These are phyloP conservation scores for Beauveria brongniartii DNA, from an alignment of 2,329 filamentous ascomycete genomes.

Conservation along the genomic window DNA sequence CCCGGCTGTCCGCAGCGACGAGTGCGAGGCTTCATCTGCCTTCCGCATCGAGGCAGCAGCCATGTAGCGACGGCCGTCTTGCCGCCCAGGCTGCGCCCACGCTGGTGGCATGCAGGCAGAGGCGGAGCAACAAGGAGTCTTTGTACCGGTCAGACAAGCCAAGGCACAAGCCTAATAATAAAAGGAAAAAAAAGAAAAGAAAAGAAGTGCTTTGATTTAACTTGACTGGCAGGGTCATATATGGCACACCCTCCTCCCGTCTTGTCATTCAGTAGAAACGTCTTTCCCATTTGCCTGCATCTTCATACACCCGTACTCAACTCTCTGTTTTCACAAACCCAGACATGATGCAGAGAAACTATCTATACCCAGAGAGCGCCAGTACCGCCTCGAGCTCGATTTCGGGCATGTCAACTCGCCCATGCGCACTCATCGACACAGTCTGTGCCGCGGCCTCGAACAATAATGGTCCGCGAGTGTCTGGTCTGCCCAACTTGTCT, in stretches of 20 bases:
- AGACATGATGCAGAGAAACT: slow-evolving; percentile 1
- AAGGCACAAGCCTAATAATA: background rate
- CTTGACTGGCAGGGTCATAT: background rate
- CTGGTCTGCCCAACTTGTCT: slow-evolving; percentile 3
- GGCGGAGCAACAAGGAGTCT: slow-evolving; percentile 5
- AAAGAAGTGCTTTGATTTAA: background rate
- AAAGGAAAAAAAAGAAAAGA: background rate
- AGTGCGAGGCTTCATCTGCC: background rate
- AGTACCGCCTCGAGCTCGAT: slow-evolving; percentile 8
- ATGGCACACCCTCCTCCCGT: background rate
- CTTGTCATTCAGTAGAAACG: background rate
- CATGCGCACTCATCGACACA: slow-evolving; percentile 5
- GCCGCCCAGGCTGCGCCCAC: slow-evolving; percentile 2
- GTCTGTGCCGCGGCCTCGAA: background rate
- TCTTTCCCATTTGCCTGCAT: background rate
- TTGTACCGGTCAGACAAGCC: slow-evolving; percentile 5
- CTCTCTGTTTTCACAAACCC: background rate
- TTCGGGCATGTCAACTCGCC: slow-evolving; percentile 3
- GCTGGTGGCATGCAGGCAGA: background rate
- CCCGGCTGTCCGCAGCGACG: background rate
- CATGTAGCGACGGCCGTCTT: background rate
- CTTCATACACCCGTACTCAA: background rate
- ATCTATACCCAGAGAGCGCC: background rate
- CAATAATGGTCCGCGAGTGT: background rate
- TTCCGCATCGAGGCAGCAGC: slow-evolving; percentile 6